Conservation (phyloP, 2,329 filamentous ascomycete genomes). For the Huntiella decipiens region DNA sequence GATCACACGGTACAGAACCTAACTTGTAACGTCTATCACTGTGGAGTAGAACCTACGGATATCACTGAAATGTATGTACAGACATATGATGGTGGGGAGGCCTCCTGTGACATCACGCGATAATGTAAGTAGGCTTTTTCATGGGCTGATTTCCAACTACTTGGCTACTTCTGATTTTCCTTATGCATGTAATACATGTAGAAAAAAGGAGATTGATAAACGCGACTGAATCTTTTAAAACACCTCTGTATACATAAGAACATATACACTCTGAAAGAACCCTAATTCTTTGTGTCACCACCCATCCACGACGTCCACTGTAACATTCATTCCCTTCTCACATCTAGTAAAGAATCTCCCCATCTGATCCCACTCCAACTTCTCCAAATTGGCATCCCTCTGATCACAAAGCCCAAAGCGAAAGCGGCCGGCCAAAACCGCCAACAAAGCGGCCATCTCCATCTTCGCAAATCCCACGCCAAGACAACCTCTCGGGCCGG, state of each 20-base stretch:
- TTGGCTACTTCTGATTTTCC: neutral
- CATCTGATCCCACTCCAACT: constrained; percentile 44
- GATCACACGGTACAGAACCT: too few species aligned
- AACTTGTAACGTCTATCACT: too few species aligned
- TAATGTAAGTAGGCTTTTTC: too few species aligned
- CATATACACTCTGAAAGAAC: neutral
- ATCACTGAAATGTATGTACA: too few species aligned
- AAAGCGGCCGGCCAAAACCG: constrained; percentile 58
- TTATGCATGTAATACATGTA: neutral
- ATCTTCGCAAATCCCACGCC: constrained; percentile 62
- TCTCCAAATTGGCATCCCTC: constrained; percentile 35
- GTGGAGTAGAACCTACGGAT: too few species aligned
- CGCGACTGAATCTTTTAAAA: neutral
- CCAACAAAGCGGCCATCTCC: constrained; percentile 71
- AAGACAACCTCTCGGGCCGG: constrained; percentile 74
- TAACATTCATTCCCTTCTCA: constrained; percentile 50
- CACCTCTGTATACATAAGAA: neutral
- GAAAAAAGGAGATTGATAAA: neutral
- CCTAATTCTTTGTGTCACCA: constrained; percentile 27
- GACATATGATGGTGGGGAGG: too few species aligned
- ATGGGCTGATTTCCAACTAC: neutral
- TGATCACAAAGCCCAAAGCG: constrained; percentile 37
- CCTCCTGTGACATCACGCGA: too few species aligned
- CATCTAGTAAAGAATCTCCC: constrained; percentile 55
- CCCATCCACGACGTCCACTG: constrained; percentile 44